Evolutionary conservation across 2,329 filamentous ascomycete genomes (phyloP), one percentile per base, ranked within the genome.

Genomic region (Hypoxylon sp.): DNA sequence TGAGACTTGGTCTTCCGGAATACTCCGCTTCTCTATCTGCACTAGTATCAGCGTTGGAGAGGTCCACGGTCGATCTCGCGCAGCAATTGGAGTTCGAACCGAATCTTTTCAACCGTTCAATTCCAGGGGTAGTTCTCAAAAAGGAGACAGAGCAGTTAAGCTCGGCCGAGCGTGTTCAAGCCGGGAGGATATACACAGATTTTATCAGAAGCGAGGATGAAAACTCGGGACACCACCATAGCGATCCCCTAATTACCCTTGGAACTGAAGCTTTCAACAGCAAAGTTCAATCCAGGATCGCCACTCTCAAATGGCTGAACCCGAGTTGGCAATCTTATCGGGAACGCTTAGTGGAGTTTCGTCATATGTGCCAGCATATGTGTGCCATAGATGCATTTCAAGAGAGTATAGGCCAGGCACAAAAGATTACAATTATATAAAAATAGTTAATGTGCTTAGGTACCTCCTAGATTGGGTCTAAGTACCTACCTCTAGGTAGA

Each of bases 351-450:
- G n/a, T 10, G 30, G 30, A 56, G 19, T 55, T 62, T 34, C 50
- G 59, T 14, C 21, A 55, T 6, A 23, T 38, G 41, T 62, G 50
- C n/a, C 41, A 62, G 11, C 50, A 49, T 19, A 55, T 61, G n/a
- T 30, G 14, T 21, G 50, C 32, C 5, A 50, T 49, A 14, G 51
- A 56, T 38, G n/a, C 21, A 9, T 62, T 62, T 17, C 32, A 56
- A 17, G 43, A 38, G 28, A 23, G 14, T 2, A 62, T 56, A 30
- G 10, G 30, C 21, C 23, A 32, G 32, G 28, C 43, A 6, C 41
- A 34, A 17, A 38, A 9, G 5, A 56, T 50, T 25, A 9, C 5
- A 9, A 56, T 62, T 41, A 2, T 21, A 19, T 60, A 21, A 23
- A 21, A 10, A 36, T 2, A 6, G 10, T 6, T 36, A 43, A 11